These are phyloP conservation scores for Tylopilus sp. DNA, from an alignment of 1,284 basidiomycete genomes.

Conservation along the genomic window DNA sequence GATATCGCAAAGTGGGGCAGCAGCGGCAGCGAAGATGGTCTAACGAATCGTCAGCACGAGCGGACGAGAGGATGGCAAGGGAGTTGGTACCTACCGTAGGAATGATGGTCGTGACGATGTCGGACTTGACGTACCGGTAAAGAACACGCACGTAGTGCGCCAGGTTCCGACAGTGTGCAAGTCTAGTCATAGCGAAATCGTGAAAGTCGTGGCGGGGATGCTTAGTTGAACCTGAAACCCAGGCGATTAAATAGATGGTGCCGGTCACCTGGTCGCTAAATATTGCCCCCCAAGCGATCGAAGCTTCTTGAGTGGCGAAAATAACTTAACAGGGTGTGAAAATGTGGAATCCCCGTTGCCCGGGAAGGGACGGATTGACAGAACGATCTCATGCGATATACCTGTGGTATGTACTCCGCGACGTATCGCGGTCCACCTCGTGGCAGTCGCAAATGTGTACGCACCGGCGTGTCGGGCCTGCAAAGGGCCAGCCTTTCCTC, in stretches of 20 bases:
- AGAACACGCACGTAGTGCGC: constrained; percentile 15
- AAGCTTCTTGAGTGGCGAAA: constrained; percentile 1
- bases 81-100: constrained; percentile 35
- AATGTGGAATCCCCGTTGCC: background rate
- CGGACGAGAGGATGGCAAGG: background rate
- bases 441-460: background rate
- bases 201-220: constrained; percentile 17
- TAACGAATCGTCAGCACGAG: constrained; percentile 14
- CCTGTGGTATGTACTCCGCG: constrained; percentile 2
- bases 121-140: constrained; percentile 40
- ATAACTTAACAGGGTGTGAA: constrained; percentile 14
- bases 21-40: constrained; percentile 38
- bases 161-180: constrained; percentile 12
- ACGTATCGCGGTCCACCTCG: background rate
- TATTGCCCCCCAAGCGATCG: constrained; percentile 8
- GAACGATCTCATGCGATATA: background rate
- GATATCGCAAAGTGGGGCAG: constrained; percentile 31
- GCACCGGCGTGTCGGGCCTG: background rate
- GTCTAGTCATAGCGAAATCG: constrained; percentile 22
- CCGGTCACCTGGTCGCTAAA: constrained; percentile 4
- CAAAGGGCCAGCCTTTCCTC: background rate
- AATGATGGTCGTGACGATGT: constrained; percentile 39
- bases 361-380: constrained; percentile 7
- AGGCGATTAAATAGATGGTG: constrained; percentile 23
- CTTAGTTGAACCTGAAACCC: background rate